These are phyloP conservation scores for Trichosporon sp. DNA, from an alignment of 1,284 basidiomycete species.

Conservation along the genomic window DNA sequence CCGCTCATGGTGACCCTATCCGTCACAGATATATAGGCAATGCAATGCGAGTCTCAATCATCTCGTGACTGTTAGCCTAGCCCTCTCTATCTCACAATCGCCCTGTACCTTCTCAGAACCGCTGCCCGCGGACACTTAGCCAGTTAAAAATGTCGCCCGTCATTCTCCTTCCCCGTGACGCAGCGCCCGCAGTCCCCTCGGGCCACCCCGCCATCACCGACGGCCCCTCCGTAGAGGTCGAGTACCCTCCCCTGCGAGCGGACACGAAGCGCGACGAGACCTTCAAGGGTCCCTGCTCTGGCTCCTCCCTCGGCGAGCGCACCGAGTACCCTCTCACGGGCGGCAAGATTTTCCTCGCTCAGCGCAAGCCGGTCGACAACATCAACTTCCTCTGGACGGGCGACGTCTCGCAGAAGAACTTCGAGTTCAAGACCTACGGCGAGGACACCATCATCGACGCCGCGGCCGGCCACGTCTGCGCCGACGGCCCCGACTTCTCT, in stretches of 20 bases:
- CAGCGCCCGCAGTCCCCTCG: background rate
- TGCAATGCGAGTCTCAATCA: no score
- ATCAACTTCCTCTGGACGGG: conserved; percentile 66
- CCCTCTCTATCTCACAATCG: background rate
- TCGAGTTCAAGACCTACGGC: conserved; percentile 27
- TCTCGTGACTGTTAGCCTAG: no score
- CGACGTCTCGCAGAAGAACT: background rate
- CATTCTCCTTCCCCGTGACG: background rate
- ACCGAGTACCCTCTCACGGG: conserved; percentile 11
- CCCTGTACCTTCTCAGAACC: no score
- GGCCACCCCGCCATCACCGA: background rate
- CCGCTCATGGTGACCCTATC: no score
- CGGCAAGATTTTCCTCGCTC: conserved; percentile 29
- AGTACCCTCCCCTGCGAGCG: background rate
- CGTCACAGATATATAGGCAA: no score
- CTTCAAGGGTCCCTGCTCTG: conserved; percentile 7
- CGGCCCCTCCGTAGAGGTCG: background rate
- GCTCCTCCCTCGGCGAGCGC: conserved; percentile 2
- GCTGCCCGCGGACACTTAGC: background rate
- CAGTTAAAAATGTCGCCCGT: background rate
- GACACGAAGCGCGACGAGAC: background rate
- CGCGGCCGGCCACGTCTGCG: conserved; percentile 29
- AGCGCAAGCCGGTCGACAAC: conserved; percentile 54
- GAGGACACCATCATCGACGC: conserved; percentile 21
- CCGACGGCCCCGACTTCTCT: conserved; percentile 30